phyloP scores from a whole-genome alignment of 805 yeast genomes.

The Scheffersomyces amazonensis region DNA sequence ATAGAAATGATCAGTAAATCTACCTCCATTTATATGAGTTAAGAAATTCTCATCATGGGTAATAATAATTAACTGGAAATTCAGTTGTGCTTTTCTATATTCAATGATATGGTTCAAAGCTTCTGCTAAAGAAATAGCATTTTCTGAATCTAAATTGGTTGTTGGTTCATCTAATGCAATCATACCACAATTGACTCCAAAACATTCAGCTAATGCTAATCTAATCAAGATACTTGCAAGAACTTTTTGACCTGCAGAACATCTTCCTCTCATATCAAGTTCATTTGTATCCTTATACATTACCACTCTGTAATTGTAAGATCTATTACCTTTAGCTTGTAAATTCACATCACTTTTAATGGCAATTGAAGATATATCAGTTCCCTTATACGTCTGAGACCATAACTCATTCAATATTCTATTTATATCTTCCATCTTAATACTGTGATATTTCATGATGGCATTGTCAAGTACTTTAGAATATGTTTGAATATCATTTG shows the following conservation, averaged over 20 bases:
- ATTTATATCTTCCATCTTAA: constrained; percentile 92
- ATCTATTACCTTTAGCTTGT: constrained; percentile 50
- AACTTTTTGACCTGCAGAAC: constrained; percentile 97
- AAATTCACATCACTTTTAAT: constrained; percentile 74
- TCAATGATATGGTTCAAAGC: constrained; percentile 75
- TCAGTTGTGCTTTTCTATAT: constrained; percentile 70
- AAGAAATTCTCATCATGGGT: constrained; percentile 95
- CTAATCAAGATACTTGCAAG: constrained; percentile 89
- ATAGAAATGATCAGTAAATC: constrained; percentile 84
- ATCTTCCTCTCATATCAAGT: constrained; percentile 95
- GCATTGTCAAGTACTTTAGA: constrained; percentile 87
- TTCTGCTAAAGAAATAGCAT: constrained; percentile 81
- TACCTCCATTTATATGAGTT: constrained; percentile 77
- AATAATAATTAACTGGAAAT: constrained; percentile 91
- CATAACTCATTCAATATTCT: constrained; percentile 85
- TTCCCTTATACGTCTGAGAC: constrained; percentile 91
- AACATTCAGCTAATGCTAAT: constrained; percentile 90
- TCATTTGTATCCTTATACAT: constrained; percentile 93
- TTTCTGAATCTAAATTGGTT: constrained; percentile 87
- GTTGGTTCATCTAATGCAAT: constrained; percentile 98
- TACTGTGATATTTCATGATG: constrained; percentile 86
- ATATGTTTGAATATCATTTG: constrained; percentile 78
- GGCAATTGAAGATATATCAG: constrained; percentile 89
- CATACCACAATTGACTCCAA: constrained; percentile 92
- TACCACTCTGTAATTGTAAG: constrained; percentile 90